Evolutionary conservation across 768 basidiomycete genomes (phyloP).

Genomic region (Scleroderma bovista): DNA sequence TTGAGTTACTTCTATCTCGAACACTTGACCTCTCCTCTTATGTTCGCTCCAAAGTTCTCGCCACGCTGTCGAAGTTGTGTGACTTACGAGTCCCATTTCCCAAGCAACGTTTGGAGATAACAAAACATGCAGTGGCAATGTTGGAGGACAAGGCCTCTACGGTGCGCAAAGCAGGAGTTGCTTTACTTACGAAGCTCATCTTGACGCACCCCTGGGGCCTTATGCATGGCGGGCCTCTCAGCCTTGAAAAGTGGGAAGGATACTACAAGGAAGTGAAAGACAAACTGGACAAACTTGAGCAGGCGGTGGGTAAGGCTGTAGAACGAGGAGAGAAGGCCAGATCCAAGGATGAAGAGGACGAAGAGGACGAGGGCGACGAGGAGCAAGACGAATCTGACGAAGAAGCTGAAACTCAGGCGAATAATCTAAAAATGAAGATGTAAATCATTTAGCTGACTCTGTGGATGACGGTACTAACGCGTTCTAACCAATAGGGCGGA

Average conservation of each 20-base stretch:
- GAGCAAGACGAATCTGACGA: conserved; percentile 18
- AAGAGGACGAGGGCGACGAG: conserved; percentile 37
- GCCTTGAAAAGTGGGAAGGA: conserved; percentile 65
- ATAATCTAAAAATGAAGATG: conserved; percentile 25
- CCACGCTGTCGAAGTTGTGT: conserved; percentile 70
- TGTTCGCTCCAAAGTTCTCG: conserved; percentile 84
- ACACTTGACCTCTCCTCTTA: conserved; percentile 85
- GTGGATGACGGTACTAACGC: conserved; percentile 7
- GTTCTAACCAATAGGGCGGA: conserved; percentile 14
- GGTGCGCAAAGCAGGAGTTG: conserved; percentile 81
- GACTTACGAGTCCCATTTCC: conserved; percentile 79
- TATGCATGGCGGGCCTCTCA: conserved; percentile 78
- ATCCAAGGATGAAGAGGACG: conserved; percentile 31
- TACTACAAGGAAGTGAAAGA: conserved; percentile 57
- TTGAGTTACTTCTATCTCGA: conserved; percentile 81
- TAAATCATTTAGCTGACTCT: background rate
- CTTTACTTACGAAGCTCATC: conserved; percentile 68
- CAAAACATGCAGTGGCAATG: conserved; percentile 68
- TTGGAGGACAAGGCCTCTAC: conserved; percentile 87
- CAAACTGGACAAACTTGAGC: conserved; percentile 70
- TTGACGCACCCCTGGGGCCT: conserved; percentile 85
- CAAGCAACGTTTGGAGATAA: conserved; percentile 73
- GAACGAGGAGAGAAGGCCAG: conserved; percentile 32
- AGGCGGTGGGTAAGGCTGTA: conserved; percentile 57
- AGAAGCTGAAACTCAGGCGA: conserved; percentile 30